Evolutionary conservation across 148 eudicot genomes (phyloP).

Genomic region (Diospyros kaki): DNA sequence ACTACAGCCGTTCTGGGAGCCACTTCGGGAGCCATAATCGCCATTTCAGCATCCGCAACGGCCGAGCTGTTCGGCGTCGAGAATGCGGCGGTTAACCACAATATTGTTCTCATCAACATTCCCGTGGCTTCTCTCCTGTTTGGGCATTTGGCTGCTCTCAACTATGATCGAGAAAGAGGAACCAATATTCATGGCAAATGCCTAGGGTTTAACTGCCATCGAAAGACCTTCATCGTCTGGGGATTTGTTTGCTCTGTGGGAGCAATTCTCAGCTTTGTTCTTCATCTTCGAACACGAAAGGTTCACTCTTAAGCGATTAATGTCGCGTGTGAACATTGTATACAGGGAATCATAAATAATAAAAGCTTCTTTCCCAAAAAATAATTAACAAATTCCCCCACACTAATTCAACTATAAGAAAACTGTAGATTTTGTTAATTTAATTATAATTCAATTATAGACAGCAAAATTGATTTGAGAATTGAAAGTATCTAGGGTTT

Average conservation of each 20-base stretch:
- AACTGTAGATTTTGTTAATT: background rate
- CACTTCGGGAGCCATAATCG: background rate
- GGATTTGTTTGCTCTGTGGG: background rate
- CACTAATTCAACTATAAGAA: background rate
- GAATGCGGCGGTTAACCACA: background rate
- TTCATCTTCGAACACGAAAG: background rate
- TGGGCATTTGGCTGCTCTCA: conserved; percentile 7
- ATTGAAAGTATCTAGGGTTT: background rate
- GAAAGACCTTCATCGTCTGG: background rate
- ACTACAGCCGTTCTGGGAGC: background rate
- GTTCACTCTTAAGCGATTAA: background rate
- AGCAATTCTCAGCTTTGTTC: conserved; percentile 3
- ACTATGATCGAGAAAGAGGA: background rate
- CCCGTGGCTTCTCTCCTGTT: background rate
- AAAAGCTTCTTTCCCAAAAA: background rate
- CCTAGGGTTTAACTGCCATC: background rate
- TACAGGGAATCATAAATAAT: too few relatives aligned
- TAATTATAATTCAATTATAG: too few relatives aligned
- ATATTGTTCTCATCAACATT: background rate
- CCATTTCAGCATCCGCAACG: background rate
- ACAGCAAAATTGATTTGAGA: background rate
- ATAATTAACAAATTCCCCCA: background rate
- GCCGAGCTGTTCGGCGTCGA: background rate
- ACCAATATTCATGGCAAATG: too few relatives aligned
- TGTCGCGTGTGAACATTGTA: too few relatives aligned